These are phyloP conservation scores for Gossypium laxum DNA, from an alignment of 441 rosid species.

Conservation along the genomic window DNA sequence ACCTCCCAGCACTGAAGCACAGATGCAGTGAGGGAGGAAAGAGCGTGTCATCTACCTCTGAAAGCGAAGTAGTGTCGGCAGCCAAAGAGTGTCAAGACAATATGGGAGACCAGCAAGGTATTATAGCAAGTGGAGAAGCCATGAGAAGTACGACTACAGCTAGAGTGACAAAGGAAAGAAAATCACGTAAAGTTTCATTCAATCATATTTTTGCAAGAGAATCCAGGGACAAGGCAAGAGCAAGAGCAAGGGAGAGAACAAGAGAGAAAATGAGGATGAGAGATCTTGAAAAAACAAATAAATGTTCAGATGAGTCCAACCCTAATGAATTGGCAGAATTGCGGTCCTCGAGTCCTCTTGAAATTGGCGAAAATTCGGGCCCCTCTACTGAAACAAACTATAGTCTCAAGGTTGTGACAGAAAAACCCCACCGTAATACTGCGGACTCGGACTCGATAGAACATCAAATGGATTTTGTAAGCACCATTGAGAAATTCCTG, in stretches of 20 bases:
- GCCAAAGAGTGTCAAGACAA: constrained; percentile 10
- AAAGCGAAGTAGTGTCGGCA: constrained; percentile 30
- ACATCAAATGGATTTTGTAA: constrained; percentile 31
- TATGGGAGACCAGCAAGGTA: constrained; percentile 4
- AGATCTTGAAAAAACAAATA: constrained; percentile 17
- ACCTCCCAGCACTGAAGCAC: constrained; percentile 11
- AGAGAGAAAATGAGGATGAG: constrained; percentile 30
- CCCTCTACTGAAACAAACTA: constrained; percentile 15
- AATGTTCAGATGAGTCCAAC: constrained; percentile 28
- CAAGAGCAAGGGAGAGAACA: constrained; percentile 51
- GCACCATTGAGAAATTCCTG: constrained; percentile 44
- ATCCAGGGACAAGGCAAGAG: constrained; percentile 32
- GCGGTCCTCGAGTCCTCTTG: constrained; percentile 10
- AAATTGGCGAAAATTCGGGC: constrained; percentile 17
- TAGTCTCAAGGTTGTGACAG: not conserved
- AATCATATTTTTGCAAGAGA: constrained; percentile 18
- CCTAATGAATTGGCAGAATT: constrained; percentile 26
- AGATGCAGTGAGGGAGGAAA: constrained; percentile 16
- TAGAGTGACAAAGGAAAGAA: constrained; percentile 8
- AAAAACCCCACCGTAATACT: constrained; percentile 11
- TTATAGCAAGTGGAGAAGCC: constrained; percentile 10
- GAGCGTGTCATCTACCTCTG: constrained; percentile 22
- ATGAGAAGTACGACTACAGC: not conserved
- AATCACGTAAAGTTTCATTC: constrained; percentile 9
- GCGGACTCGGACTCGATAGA: constrained; percentile 14